Percentiles rank a stretch among this genome's conserved stretches.
Evolutionary conservation across 176 grass and related monocot species (phyloP).

Genomic region (Carex myosuroides): DNA sequence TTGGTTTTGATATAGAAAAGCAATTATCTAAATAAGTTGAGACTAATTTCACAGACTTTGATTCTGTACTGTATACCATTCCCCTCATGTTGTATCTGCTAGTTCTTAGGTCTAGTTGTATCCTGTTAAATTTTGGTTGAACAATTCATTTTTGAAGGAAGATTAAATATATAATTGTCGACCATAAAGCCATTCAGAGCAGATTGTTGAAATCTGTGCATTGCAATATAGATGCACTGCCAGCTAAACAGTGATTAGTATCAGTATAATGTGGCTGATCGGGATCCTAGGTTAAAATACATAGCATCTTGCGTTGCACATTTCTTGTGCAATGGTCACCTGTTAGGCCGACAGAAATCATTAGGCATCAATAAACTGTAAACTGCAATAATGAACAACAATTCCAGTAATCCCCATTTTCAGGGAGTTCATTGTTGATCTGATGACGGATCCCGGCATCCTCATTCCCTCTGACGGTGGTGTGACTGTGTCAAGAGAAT

Average conservation of each 20-base stretch:
- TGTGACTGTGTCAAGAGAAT: constrained; percentile 36
- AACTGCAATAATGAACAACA: constrained; percentile 14
- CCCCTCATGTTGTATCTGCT: not conserved
- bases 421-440: constrained; percentile 98
- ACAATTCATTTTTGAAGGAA: not conserved
- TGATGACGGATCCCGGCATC: constrained; percentile 80
- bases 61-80: not conserved
- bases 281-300: not conserved
- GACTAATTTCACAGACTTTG: not conserved
- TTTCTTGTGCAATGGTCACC: not conserved
- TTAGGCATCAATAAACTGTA: not conserved
- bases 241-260: not conserved
- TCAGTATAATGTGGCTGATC: not conserved
- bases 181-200: not conserved
- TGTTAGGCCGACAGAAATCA: not conserved
- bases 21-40: not conserved
- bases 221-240: not conserved
- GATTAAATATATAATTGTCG: constrained; percentile 5
- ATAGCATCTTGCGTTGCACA: not conserved
- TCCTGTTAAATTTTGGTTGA: not conserved
- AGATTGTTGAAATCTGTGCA: not conserved
- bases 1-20: not conserved
- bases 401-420: constrained; percentile 25
- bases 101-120: not conserved
- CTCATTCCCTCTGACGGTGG: constrained; percentile 81